These are phyloP conservation scores for Hypholoma fasciculare DNA, from an alignment of 768 basidiomycete genomes.

Conservation along the genomic window DNA sequence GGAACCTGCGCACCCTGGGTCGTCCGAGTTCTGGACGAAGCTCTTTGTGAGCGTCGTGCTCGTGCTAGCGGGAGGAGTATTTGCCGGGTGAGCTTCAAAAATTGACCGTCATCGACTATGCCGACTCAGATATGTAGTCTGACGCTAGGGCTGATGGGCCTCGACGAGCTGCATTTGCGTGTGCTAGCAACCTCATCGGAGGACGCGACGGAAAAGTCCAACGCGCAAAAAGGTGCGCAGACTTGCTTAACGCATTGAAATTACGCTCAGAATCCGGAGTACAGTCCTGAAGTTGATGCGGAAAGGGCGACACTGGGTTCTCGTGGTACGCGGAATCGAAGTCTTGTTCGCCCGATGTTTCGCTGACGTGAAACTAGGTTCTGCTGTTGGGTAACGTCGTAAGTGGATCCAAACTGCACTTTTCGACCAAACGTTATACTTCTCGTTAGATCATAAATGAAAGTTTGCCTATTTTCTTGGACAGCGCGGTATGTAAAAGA, in stretches of 20 bases:
- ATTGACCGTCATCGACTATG: not conserved
- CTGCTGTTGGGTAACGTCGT: conserved; percentile 89
- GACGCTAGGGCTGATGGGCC: conserved; percentile 91
- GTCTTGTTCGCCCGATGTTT: not conserved
- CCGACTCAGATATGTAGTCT: conserved; percentile 45
- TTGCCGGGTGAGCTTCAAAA: conserved; percentile 70
- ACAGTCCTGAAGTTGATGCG: conserved; percentile 56
- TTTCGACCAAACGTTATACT: not conserved
- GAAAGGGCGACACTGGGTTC: conserved; percentile 87
- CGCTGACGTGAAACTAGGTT: conserved; percentile 46
- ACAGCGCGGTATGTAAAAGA: conserved; percentile 57
- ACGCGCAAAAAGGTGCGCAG: conserved; percentile 65
- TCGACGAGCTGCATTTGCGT: conserved; percentile 88
- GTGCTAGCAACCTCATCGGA: conserved; percentile 84
- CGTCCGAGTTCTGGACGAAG: conserved; percentile 75
- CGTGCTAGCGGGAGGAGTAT: conserved; percentile 86
- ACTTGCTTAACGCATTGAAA: too few relatives aligned
- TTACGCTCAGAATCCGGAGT: not conserved
- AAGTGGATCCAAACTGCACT: conserved; percentile 25
- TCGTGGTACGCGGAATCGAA: conserved; percentile 60
- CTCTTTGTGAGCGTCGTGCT: conserved; percentile 63
- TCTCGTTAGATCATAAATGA: conserved; percentile 69
- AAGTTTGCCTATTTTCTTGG: conserved; percentile 80
- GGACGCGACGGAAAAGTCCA: conserved; percentile 61
- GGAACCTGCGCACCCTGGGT: conserved; percentile 35